Conservation (phyloP, 768 basidiomycete species). For the Vararia minispora region DNA sequence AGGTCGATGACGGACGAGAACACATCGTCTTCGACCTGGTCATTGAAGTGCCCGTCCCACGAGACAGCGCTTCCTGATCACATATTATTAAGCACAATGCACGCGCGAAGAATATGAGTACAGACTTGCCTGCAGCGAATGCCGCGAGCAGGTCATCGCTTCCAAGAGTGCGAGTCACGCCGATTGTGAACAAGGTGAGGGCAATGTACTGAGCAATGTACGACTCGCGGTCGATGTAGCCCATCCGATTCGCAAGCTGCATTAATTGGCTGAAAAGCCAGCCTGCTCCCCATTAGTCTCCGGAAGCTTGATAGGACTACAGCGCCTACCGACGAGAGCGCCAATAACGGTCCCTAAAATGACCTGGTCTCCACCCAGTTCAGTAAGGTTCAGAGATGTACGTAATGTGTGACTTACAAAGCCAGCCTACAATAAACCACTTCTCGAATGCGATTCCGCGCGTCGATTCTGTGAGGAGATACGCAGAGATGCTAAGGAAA, state of each 20-base stretch:
- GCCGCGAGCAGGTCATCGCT: conserved; percentile 85
- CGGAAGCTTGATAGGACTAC: background rate
- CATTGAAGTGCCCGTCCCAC: conserved; percentile 82
- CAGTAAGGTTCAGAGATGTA: background rate
- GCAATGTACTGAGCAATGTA: conserved; percentile 81
- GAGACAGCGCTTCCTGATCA: conserved; percentile 73
- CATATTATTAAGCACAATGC: background rate
- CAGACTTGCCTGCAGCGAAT: conserved; percentile 59
- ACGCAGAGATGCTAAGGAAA: conserved; percentile 79
- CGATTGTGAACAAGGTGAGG: conserved; percentile 61
- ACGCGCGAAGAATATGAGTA: background rate
- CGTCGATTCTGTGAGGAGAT: conserved; percentile 64
- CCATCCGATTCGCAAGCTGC: conserved; percentile 50
- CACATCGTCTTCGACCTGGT: conserved; percentile 69
- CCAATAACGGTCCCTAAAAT: conserved; percentile 65
- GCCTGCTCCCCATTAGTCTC: conserved; percentile 27
- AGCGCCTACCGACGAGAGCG: conserved; percentile 31
- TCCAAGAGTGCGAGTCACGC: conserved; percentile 71
- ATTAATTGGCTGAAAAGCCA: conserved; percentile 60
- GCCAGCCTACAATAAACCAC: conserved; percentile 82
- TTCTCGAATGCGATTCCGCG: conserved; percentile 56
- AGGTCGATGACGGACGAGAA: conserved; percentile 91
- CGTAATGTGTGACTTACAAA: conserved; percentile 38
- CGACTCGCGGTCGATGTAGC: conserved; percentile 70
- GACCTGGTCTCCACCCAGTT: conserved; percentile 53